phyloP scores from a whole-genome alignment of 306 rosid genomes.

The Quercus agrifolia region DNA sequence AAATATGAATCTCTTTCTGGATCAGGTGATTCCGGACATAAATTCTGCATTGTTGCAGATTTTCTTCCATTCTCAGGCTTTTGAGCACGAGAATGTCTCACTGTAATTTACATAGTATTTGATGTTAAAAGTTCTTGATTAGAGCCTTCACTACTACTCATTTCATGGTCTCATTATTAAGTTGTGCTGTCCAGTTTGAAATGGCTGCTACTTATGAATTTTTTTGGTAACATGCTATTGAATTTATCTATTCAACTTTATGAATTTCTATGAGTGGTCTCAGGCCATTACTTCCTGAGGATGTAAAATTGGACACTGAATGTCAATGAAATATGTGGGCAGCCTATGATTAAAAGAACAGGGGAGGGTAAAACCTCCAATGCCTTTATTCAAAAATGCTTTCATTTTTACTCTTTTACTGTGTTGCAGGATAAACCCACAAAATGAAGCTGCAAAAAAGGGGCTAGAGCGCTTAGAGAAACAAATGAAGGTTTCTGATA shows the following conservation, averaged over 20 bases:
- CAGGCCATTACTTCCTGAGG: background rate
- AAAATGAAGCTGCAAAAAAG: constrained; percentile 90
- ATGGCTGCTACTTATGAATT: background rate
- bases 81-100: constrained; percentile 6
- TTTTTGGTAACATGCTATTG: background rate
- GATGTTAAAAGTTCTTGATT: background rate
- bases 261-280: background rate
- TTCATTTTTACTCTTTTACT: constrained; percentile 14
- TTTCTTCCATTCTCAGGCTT: background rate
- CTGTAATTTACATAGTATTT: background rate
- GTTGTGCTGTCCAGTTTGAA: background rate
- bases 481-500: constrained; percentile 79
- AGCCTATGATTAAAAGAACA: background rate
- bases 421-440: constrained; percentile 80
- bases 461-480: constrained; percentile 97
- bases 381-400: background rate
- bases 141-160: background rate
- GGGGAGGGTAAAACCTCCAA: background rate
- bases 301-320: background rate
- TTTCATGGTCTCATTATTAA: background rate
- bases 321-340: background rate
- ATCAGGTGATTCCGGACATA: background rate
- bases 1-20: constrained; percentile 5
- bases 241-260: background rate
- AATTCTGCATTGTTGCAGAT: constrained; percentile 10